Evolutionary conservation across 2,329 filamentous ascomycete genomes (phyloP).

Genomic region (Hymenoscyphus salicellus): DNA sequence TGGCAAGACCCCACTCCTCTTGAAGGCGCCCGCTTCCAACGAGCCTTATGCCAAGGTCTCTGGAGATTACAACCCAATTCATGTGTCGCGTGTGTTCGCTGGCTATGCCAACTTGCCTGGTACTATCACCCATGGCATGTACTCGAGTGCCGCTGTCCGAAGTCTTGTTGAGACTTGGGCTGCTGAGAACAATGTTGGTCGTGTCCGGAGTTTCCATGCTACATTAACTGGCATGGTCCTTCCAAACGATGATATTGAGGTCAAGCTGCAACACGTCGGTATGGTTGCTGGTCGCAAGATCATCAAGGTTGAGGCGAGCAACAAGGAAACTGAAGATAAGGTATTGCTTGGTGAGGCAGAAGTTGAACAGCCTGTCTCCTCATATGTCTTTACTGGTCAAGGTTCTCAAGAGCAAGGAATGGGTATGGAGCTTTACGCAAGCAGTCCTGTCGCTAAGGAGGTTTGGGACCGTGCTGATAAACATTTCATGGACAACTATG

Average conservation of each 20-base stretch:
- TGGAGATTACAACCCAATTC: slow-evolving; percentile 97
- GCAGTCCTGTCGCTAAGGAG: slow-evolving; percentile 89
- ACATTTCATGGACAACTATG: slow-evolving; percentile 98
- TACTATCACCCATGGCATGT: slow-evolving; percentile 99
- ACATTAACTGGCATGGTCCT: slow-evolving; percentile 98
- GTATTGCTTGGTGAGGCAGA: slow-evolving; percentile 93
- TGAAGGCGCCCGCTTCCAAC: slow-evolving; percentile 92
- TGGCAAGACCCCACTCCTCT: slow-evolving; percentile 81
- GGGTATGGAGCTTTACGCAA: slow-evolving; percentile 98
- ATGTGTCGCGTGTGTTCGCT: slow-evolving; percentile 95
- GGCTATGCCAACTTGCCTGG: slow-evolving; percentile 93
- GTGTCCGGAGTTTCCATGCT: slow-evolving; percentile 95
- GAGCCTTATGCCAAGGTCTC: slow-evolving; percentile 98
- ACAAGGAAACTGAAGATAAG: slow-evolving; percentile 94
- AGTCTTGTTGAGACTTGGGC: slow-evolving; percentile 98
- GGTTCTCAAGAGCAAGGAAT: slow-evolving; percentile 98
- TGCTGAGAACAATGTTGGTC: slow-evolving; percentile 96
- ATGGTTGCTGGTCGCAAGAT: slow-evolving; percentile 99
- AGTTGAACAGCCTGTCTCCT: slow-evolving; percentile 93
- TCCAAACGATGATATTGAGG: slow-evolving; percentile 90
- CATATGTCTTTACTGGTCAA: slow-evolving; percentile 97
- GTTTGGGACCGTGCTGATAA: slow-evolving; percentile 98
- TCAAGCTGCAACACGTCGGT: slow-evolving; percentile 92
- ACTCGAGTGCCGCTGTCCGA: slow-evolving; percentile 93
- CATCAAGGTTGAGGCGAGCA: slow-evolving; percentile 96